Evolutionary conservation across 2,329 filamentous ascomycete species (phyloP).

Genomic region (Verticillium nubilum): DNA sequence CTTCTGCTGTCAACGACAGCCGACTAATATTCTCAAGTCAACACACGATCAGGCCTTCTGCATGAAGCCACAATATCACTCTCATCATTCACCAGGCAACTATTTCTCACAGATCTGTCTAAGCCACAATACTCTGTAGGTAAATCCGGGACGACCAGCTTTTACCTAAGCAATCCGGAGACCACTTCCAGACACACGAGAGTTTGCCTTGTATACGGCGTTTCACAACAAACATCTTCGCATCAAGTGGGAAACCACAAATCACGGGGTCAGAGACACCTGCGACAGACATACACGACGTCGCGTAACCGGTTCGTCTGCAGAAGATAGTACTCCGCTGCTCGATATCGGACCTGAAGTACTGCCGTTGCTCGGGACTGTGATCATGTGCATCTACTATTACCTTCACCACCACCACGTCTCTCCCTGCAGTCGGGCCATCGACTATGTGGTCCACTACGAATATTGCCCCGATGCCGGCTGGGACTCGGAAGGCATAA

Average conservation of each 20-base stretch:
- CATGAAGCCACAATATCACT: neutral
- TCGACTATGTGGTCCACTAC: slow-evolving; percentile 37
- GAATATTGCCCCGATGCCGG: slow-evolving; percentile 33
- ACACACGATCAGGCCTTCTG: neutral
- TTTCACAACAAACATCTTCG: neutral
- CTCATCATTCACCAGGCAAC: neutral
- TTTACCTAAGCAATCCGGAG: too few species aligned
- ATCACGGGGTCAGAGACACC: too few species aligned
- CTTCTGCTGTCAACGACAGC: neutral
- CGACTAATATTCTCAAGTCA: neutral
- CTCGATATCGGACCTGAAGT: too few species aligned
- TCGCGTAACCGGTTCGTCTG: neutral
- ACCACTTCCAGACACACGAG: neutral
- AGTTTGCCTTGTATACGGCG: neutral
- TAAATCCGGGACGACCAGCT: neutral
- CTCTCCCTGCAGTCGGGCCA: slow-evolving; percentile 32
- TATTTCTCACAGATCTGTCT: neutral
- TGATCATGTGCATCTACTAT: slow-evolving; percentile 43
- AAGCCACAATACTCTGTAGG: neutral
- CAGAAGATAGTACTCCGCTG: neutral
- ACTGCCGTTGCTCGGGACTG: neutral
- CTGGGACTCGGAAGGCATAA: slow-evolving; percentile 20
- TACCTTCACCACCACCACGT: slow-evolving; percentile 47
- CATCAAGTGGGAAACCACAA: neutral
- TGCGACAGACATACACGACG: neutral